Conservation (phyloP, 2,329 filamentous ascomycete species). For the Penicillium sp. region DNA sequence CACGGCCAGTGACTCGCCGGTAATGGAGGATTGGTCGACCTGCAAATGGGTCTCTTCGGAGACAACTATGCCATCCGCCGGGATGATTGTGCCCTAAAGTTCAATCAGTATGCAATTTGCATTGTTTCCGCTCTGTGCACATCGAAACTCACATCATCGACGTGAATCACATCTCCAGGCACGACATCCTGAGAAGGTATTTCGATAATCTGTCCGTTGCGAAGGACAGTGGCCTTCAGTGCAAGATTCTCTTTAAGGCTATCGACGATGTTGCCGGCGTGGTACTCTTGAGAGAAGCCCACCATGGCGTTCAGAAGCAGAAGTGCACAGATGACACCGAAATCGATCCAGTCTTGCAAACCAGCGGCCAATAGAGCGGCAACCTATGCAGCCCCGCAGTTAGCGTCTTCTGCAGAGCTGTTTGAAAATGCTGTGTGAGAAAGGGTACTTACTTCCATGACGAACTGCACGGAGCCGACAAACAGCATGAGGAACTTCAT, state of each 20-base stretch:
- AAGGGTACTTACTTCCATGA: slow-evolving; percentile 69
- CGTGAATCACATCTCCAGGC: slow-evolving; percentile 81
- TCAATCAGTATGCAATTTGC: slow-evolving; percentile 1
- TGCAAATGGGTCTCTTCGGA: slow-evolving; percentile 80
- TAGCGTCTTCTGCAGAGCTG: background rate
- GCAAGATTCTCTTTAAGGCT: slow-evolving; percentile 87
- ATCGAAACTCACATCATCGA: slow-evolving; percentile 61
- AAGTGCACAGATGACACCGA: slow-evolving; percentile 81
- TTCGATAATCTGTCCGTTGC: slow-evolving; percentile 72
- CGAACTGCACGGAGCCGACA: slow-evolving; percentile 84
- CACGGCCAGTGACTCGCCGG: slow-evolving; percentile 84
- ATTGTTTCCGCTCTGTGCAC: background rate
- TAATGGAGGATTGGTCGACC: slow-evolving; percentile 88
- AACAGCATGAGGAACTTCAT: slow-evolving; percentile 81
- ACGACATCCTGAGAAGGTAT: slow-evolving; percentile 79
- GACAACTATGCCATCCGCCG: slow-evolving; percentile 80
- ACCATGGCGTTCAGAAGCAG: slow-evolving; percentile 79
- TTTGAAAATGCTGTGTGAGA: background rate
- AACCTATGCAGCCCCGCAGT: slow-evolving; percentile 44
- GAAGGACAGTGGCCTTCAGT: slow-evolving; percentile 79
- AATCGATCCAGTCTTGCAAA: slow-evolving; percentile 87
- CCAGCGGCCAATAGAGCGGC: slow-evolving; percentile 76
- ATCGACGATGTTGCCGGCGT: slow-evolving; percentile 84
- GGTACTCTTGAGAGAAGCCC: slow-evolving; percentile 84
- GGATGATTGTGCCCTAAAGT: slow-evolving; percentile 71